These are phyloP conservation scores for Candida silvicultrix DNA, from an alignment of 805 yeast species.

Conservation along the genomic window DNA sequence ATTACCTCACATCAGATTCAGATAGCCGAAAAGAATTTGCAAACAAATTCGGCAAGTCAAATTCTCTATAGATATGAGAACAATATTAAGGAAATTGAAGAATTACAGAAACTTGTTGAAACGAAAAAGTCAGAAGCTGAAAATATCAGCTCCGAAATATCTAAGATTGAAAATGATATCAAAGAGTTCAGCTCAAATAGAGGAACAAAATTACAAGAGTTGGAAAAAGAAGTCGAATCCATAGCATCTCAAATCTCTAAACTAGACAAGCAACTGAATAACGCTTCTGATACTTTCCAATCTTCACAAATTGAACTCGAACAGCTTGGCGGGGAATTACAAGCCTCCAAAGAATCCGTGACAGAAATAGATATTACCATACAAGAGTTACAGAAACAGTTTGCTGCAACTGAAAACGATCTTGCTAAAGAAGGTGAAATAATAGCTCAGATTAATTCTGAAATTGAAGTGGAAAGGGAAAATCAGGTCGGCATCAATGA, in stretches of 20 bases:
- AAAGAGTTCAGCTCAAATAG: constrained; percentile 75
- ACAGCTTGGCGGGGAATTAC: constrained; percentile 54
- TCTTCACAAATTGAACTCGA: constrained; percentile 64
- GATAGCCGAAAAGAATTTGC: constrained; percentile 47
- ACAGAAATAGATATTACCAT: constrained; percentile 28
- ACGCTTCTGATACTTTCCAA: constrained; percentile 50
- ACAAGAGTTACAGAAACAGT: constrained; percentile 27
- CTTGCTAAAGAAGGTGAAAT: constrained; percentile 22
- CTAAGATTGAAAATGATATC: constrained; percentile 64
- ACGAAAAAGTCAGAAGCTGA: constrained; percentile 27
- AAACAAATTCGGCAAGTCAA: constrained; percentile 48
- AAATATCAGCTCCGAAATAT: constrained; percentile 37
- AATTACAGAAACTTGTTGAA: constrained; percentile 31
- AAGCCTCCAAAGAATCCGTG: constrained; percentile 35
- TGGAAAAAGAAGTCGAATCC: constrained; percentile 43
- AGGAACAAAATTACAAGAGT: constrained; percentile 67
- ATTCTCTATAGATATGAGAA: constrained; percentile 44
- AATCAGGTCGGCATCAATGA: constrained; percentile 65
- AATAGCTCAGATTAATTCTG: constrained; percentile 20
- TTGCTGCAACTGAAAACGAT: constrained; percentile 18
- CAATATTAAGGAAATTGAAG: constrained; percentile 38
- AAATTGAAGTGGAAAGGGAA: constrained; percentile 34
- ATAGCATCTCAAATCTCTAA: constrained; percentile 30
- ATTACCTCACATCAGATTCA: constrained; percentile 54
- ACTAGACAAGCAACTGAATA: constrained; percentile 35